Evolutionary conservation across 2,329 filamentous ascomycete species (phyloP), one percentile per base, ranked within the genome.

Genomic region (Microsporum ferrugineum): DNA sequence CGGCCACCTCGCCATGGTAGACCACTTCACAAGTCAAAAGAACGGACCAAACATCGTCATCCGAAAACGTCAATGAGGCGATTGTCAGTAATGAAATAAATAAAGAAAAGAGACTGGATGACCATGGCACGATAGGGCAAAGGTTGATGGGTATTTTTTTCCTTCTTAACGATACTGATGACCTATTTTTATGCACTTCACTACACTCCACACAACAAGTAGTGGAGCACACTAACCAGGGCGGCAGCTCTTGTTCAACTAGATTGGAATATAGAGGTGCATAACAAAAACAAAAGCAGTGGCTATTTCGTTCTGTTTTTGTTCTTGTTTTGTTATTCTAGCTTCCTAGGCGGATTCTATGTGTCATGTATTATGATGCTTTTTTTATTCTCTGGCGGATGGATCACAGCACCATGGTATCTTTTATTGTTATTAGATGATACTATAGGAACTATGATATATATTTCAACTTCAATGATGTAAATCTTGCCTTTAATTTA

Each of bases 21-120:
- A 65, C 29, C 64, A 65, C 59, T 64, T 65, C 41, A 65, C 64
- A 8, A 64, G 64, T 29, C 63, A 63, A 43, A 65, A 65, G 43
- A 61, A 60, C 23, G 64, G 64, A 17, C 64, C 64, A 5, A 64
- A 64, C 59, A 53, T 65, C 23, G 58, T 62, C 45, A 62, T 64
- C 56, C 61, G 60, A 57, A 65, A 65, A 47, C 60, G 62, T 38
- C 62, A 61, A 27, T 55, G 17, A 23, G 33, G 33, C 27, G 10
- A 51, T 5, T 17, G 5, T 6, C 45, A 31, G n/a, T 12, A 36
- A 2, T 17, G 12, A 55, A 23, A 55, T 10, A 55, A 34, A n/a
- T 29, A 55, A n/a, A 17, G 14, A 43, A 43, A 43, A 43, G 8
- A n/a, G 39, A 43, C n/a, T 5, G n/a, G 39, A 55, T 34, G 31